phyloP scores from a whole-genome alignment of 2,329 filamentous ascomycete genomes.

The Dothistroma septosporum region DNA sequence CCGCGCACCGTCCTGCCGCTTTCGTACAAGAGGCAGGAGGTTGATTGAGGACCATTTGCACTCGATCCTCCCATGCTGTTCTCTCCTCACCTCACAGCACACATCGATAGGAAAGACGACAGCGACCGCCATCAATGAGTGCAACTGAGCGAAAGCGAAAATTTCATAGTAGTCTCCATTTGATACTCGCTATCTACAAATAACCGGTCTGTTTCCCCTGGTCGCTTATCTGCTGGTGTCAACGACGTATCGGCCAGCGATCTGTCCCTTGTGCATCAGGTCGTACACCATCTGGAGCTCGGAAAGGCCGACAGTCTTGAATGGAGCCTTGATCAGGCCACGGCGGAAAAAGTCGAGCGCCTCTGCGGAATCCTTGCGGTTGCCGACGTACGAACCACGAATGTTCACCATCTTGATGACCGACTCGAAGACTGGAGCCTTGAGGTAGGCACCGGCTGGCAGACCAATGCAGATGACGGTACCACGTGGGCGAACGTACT shows the following conservation, averaged over 20 bases:
- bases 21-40: neutral
- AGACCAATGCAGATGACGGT: constrained; percentile 85
- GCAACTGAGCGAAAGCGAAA: neutral
- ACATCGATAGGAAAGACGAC: neutral
- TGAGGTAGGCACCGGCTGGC: constrained; percentile 72
- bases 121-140: neutral
- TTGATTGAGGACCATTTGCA: neutral
- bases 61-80: neutral
- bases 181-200: constrained; percentile 6
- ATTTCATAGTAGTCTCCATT: neutral
- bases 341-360: constrained; percentile 84
- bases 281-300: constrained; percentile 78
- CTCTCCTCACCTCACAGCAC: neutral
- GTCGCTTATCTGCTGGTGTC: constrained; percentile 62
- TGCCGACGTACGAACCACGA: constrained; percentile 90
- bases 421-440: constrained; percentile 82
- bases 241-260: constrained; percentile 75
- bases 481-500: constrained; percentile 79
- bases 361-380: constrained; percentile 81
- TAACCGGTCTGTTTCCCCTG: neutral
- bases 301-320: constrained; percentile 76
- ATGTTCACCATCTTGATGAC: constrained; percentile 69
- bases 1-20: neutral
- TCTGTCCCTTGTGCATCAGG: constrained; percentile 61
- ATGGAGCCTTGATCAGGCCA: constrained; percentile 81